Evolutionary conservation across 495 filamentous ascomycete species (phyloP), one percentile per base, ranked within the genome.

Genomic region (Penicillium cataractarum): DNA sequence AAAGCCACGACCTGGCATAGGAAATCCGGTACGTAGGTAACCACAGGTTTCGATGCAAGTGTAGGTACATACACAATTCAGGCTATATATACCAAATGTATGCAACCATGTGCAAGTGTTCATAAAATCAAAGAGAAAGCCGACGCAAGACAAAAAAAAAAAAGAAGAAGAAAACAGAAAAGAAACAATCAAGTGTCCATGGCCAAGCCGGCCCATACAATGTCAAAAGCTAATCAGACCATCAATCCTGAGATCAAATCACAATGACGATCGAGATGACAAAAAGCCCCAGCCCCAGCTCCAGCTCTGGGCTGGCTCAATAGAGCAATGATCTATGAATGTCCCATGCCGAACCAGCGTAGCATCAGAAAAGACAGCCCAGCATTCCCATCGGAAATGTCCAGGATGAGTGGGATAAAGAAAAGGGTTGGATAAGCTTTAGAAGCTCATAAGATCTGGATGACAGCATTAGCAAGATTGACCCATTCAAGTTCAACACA

Each of bases 381-480:
- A 22, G 31, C 3, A 29, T n/a, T 17, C 29, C 35, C 17, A 22
- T 10, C 19, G 24, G n/a, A 64, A n/a, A 22, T 17, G 19, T 29
- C 10, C 32, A 63, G 8, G 19, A 50, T 31, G 10, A 32, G 3
- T 22, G 2, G 15, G 15, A 4, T 19, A 37, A 21, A 26, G 27
- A 13, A 35, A 29, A 44, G 27, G 21, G 17, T 12, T 8, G 9
- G 13, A 32, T 21, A 48, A 50, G 40, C 22, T 55, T 74, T 79
- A 90, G 63, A 86, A 89, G 69, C 86, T 89, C 84, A 89, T 87
- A 42, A 89, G 80, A 78, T 90, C 86, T 89, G 57, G 1, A 49
- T 21, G 53, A 22, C 49, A 40, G 56, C 1, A 40, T 58, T 37
- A 58, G 32, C 27, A 5, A 39, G 1, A 39, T 6, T 3, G n/a